A percentile compares a stretch with the other conserved stretches of the same genome.
phyloP scores from a whole-genome alignment of 352 stramenopile genomes.

The Globisporangium iwayamae region DNA sequence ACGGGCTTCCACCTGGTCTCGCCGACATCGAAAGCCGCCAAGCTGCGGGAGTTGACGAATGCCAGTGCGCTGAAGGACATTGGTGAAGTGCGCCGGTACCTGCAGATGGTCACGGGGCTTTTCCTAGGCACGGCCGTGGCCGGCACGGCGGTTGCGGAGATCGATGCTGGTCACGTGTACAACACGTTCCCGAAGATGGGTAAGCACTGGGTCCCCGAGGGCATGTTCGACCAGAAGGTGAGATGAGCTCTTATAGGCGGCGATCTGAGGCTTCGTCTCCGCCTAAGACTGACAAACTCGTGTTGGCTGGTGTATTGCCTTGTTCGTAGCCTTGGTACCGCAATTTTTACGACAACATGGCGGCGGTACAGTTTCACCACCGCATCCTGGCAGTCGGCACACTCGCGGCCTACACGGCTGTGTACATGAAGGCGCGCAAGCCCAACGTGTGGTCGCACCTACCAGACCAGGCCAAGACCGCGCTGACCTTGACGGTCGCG shows the following conservation, averaged over 20 bases:
- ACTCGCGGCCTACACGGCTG: conserved; percentile 43
- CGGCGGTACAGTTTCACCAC: conserved; percentile 1
- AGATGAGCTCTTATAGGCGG: conserved; percentile 9
- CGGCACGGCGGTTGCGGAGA: conserved; percentile 87
- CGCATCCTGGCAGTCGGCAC: conserved; percentile 80
- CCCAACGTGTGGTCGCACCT: conserved; percentile 65
- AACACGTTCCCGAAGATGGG: conserved; percentile 96
- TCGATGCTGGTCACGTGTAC: conserved; percentile 96
- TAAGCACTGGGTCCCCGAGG: conserved; percentile 85
- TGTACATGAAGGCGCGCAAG: conserved; percentile 59
- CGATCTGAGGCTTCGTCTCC: not conserved
- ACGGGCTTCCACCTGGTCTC: conserved; percentile 55
- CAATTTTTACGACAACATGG: conserved; percentile 96
- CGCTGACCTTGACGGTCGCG: conserved; percentile 49
- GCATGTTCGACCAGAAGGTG: conserved; percentile 50
- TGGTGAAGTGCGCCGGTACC: conserved; percentile 45
- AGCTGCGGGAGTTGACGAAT: conserved; percentile 48
- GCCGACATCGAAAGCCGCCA: conserved; percentile 44
- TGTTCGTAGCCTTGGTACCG: conserved; percentile 60
- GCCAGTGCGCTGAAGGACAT: conserved; percentile 46
- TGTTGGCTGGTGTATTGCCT: not conserved
- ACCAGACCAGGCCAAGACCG: conserved; percentile 49
- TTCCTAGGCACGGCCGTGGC: conserved; percentile 35
- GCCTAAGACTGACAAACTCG: not conserved
- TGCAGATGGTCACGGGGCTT: conserved; percentile 39